Conservation (phyloP, 2,329 filamentous ascomycete genomes). For the Fusarium zealandicum region DNA sequence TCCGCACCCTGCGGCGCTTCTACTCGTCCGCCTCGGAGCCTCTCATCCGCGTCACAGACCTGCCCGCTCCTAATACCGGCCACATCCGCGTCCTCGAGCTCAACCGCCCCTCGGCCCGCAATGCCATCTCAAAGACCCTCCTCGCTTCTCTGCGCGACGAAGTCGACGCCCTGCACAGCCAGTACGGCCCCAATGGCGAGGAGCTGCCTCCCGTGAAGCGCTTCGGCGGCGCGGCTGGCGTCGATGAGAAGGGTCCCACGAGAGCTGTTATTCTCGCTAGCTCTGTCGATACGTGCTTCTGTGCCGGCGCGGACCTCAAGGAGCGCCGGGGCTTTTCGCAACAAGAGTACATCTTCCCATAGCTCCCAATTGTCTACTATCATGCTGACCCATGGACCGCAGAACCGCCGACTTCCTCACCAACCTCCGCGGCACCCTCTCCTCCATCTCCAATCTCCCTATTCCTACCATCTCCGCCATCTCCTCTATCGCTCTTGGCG, state of each 20-base stretch:
- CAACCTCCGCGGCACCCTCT: constrained; percentile 78
- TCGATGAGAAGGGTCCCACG: constrained; percentile 64
- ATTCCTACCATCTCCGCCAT: constrained; percentile 92
- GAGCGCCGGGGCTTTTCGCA: constrained; percentile 79
- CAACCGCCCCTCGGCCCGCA: constrained; percentile 83
- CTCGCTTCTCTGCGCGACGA: constrained; percentile 75
- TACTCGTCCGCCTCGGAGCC: constrained; percentile 59
- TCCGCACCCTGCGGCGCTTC: constrained; percentile 38
- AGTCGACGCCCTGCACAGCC: constrained; percentile 72
- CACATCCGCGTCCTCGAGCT: constrained; percentile 89
- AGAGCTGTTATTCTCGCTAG: constrained; percentile 85
- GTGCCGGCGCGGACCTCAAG: constrained; percentile 93
- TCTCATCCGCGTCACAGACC: constrained; percentile 73
- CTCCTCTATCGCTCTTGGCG: constrained; percentile 85
- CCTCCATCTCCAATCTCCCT: constrained; percentile 74
- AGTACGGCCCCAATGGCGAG: constrained; percentile 64
- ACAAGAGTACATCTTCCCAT: constrained; percentile 69
- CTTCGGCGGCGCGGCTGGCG: constrained; percentile 55
- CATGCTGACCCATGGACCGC: constrained; percentile 3
- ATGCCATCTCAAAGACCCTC: constrained; percentile 85
- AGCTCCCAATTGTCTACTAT: background rate
- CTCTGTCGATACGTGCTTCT: constrained; percentile 87
- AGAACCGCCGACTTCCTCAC: constrained; percentile 83
- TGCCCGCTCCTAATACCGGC: constrained; percentile 80
- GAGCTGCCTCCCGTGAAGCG: constrained; percentile 53